These are phyloP conservation scores for Cicer pinnatifidum DNA, from an alignment of 306 rosid species.

Conservation along the genomic window DNA sequence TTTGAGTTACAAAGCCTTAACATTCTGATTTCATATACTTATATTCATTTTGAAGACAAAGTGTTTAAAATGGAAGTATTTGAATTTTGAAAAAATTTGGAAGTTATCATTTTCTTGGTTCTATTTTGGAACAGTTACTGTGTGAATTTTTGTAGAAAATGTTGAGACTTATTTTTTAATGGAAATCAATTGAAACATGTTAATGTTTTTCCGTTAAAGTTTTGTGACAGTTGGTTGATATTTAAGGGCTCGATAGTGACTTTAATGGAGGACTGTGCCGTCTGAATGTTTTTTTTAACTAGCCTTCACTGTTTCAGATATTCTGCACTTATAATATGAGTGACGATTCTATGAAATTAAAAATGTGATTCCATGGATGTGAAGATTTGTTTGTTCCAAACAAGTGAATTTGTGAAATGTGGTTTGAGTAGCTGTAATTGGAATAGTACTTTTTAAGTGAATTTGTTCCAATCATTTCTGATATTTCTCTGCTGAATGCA, in stretches of 20 bases:
- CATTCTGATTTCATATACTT: background rate
- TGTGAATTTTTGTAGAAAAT: background rate
- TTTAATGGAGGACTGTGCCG: background rate
- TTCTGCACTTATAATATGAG: background rate
- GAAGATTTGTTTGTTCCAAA: conserved; percentile 26
- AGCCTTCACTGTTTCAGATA: background rate
- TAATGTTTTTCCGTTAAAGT: too few relatives aligned
- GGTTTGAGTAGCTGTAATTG: conserved; percentile 29
- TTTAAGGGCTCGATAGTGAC: background rate
- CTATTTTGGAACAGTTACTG: background rate
- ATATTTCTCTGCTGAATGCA: conserved; percentile 38
- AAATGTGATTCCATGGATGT: conserved; percentile 4
- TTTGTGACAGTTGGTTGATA: background rate
- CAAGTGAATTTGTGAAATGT: conserved; percentile 11
- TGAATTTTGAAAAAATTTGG: background rate
- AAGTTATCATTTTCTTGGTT: background rate
- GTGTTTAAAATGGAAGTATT: background rate
- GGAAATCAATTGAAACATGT: too few relatives aligned
- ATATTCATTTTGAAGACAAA: background rate
- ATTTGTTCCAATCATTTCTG: too few relatives aligned
- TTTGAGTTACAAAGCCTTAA: background rate
- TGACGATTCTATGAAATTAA: background rate
- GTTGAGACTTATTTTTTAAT: background rate
- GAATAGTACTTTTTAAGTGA: conserved; percentile 8
- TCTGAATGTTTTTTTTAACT: background rate